A percentile compares a stretch with the other conserved stretches of the same genome.
phyloP scores from a whole-genome alignment of 257 asterid genomes.

The Jasminum sambac region DNA sequence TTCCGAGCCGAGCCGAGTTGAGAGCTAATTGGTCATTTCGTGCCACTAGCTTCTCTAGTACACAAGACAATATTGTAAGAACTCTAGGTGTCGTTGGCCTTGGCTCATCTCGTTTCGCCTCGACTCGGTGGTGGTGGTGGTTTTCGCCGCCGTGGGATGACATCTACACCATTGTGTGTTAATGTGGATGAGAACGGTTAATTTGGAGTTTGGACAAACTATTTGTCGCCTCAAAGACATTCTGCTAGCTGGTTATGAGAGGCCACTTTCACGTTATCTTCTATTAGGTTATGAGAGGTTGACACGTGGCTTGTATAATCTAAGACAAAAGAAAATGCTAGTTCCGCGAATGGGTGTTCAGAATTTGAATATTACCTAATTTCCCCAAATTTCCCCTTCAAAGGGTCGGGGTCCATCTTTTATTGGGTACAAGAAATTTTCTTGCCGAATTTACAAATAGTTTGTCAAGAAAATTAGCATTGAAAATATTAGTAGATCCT shows the following conservation, averaged over 20 bases:
- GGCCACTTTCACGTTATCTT: constrained; percentile 34
- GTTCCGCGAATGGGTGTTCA: too few species aligned
- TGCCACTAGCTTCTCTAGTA: constrained; percentile 68
- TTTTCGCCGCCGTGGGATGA: constrained; percentile 38
- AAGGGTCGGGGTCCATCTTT: too few species aligned
- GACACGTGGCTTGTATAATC: constrained; percentile 29
- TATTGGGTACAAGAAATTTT: too few species aligned
- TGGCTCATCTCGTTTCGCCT: constrained; percentile 39
- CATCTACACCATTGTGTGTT: constrained; percentile 44
- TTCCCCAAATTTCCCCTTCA: too few species aligned
- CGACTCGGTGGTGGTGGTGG: constrained; percentile 42
- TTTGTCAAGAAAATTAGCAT: too few species aligned
- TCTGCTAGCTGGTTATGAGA: not conserved
- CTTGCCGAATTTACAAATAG: too few species aligned
- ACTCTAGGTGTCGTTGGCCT: constrained; percentile 59
- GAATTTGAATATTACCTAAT: too few species aligned
- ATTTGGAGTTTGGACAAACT: constrained; percentile 24
- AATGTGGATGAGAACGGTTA: constrained; percentile 18
- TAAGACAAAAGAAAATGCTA: too few species aligned
- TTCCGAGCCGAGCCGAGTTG: constrained; percentile 23
- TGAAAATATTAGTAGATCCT: too few species aligned
- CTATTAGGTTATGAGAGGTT: not conserved
- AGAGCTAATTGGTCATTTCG: constrained; percentile 58
- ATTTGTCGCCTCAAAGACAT: constrained; percentile 1
- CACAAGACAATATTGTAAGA: constrained; percentile 58